Evolutionary conservation across 495 filamentous ascomycete genomes (phyloP), one percentile per base, ranked within the genome.

Genomic region (Aspergillus olivimuriae): DNA sequence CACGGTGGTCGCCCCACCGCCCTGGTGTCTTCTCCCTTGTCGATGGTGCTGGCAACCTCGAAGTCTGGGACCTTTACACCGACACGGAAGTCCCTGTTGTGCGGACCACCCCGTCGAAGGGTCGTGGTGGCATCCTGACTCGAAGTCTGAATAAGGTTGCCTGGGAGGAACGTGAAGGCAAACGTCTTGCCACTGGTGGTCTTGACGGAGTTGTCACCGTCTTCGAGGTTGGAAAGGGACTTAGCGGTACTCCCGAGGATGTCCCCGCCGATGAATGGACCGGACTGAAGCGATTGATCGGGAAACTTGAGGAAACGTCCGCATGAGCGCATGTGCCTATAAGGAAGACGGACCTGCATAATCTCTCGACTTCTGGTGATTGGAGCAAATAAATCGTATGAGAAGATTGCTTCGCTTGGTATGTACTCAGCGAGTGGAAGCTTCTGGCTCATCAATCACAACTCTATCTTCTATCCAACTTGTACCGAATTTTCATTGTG

Each of bases 21-120:
- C 92, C 92, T 1, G 87, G 87, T 19, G 86, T 99, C 10, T 99
- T 99, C 63, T 86, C 86, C 11, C 76, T 89, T 10, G 92, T 97
- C 18, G 92, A 97, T 47, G 92, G 92, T 26, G 86, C 83, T 11
- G 92, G 92, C n/a, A 85, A 82, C 57, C 69, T 99, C 28, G 92
- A 97, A 63, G 70, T 99, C 30, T 99, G 90, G 88, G 94, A 99
- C 58, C 74, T 99, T 10, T 94, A 86, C 15, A 74, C 86, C 12
- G 90, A 95, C 61, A 89, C 82, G 2, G 92, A 97, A 66, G 87
- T 96, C 14, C 94, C 92, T 0, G 80, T 88, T 1, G 82, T 83
- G 30, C 82, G 81, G 48, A 80, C 86, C 34, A 73, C 76, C 33
- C 89, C 92, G 0, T 81, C 60, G 70, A 78, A 47, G 68, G 76